These are phyloP conservation scores for Zygoascus hellenicus DNA, from an alignment of 1,139 yeast species.

Conservation along the genomic window DNA sequence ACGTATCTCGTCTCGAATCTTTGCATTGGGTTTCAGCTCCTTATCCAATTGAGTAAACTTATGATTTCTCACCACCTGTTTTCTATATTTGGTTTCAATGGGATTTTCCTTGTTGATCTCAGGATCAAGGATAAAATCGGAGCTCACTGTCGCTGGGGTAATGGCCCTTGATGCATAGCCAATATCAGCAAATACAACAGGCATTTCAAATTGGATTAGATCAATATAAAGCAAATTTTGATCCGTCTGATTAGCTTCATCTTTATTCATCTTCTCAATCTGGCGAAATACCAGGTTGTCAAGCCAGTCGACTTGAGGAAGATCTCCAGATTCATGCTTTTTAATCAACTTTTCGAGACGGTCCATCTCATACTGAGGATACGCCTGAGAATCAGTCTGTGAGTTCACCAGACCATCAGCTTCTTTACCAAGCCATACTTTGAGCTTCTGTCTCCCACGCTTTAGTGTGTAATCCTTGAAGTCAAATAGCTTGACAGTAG, in stretches of 20 bases:
- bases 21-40: conserved; percentile 85
- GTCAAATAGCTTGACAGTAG: conserved; percentile 58
- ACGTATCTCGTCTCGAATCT: conserved; percentile 66
- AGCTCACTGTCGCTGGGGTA: conserved; percentile 17
- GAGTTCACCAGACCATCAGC: conserved; percentile 32
- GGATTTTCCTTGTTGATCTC: conserved; percentile 68
- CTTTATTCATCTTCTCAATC: conserved; percentile 43
- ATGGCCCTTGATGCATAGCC: conserved; percentile 32
- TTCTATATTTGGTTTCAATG: conserved; percentile 79
- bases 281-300: conserved; percentile 61
- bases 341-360: conserved; percentile 53
- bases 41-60: conserved; percentile 71
- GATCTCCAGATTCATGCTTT: conserved; percentile 63
- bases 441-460: conserved; percentile 53
- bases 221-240: conserved; percentile 57
- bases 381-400: conserved; percentile 29
- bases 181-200: conserved; percentile 70
- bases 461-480: conserved; percentile 42
- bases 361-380: conserved; percentile 31
- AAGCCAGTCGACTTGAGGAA: conserved; percentile 63
- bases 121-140: conserved; percentile 50
- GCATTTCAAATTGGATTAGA: conserved; percentile 70
- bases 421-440: conserved; percentile 34
- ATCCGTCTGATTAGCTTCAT: conserved; percentile 20
- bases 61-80: conserved; percentile 68